Conservation (phyloP, 768 basidiomycete genomes). For the Tephrocybe sp. region DNA sequence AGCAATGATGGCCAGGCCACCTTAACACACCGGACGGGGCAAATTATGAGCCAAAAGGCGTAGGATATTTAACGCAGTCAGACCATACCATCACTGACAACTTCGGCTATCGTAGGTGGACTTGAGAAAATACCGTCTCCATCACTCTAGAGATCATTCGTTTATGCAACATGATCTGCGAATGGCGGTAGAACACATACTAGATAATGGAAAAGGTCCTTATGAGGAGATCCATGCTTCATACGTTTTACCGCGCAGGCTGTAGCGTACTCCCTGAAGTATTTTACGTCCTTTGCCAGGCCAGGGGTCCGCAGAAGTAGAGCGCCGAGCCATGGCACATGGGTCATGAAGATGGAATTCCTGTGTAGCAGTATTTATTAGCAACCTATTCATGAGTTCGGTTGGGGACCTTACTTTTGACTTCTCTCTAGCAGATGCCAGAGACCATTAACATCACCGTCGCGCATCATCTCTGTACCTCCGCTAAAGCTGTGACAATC, state of each 20-base stretch:
- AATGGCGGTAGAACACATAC: constrained; percentile 20
- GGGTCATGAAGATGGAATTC: constrained; percentile 42
- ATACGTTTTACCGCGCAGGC: constrained; percentile 36
- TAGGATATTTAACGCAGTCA: background rate
- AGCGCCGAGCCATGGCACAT: constrained; percentile 46
- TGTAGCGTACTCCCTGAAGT: constrained; percentile 38
- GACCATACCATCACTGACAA: constrained; percentile 38
- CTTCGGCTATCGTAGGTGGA: constrained; percentile 31
- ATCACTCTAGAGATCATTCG: constrained; percentile 31
- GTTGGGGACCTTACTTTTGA: constrained; percentile 36
- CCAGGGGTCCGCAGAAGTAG: constrained; percentile 36
- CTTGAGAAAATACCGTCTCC: constrained; percentile 35
- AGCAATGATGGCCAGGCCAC: constrained; percentile 37
- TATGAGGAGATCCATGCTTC: constrained; percentile 34
- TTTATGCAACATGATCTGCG: background rate
- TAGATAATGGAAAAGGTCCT: constrained; percentile 40
- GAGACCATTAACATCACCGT: constrained; percentile 44
- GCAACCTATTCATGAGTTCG: background rate
- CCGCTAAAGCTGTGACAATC: constrained; percentile 31
- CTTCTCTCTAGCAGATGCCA: constrained; percentile 46
- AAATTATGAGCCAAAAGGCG: background rate
- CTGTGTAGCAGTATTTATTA: constrained; percentile 21
- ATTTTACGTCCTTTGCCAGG: constrained; percentile 37
- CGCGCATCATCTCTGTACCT: constrained; percentile 34
- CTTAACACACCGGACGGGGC: too few species aligned